phyloP scores from a whole-genome alignment of 1,139 yeast genomes.

The Yamadazyma atlantica region DNA sequence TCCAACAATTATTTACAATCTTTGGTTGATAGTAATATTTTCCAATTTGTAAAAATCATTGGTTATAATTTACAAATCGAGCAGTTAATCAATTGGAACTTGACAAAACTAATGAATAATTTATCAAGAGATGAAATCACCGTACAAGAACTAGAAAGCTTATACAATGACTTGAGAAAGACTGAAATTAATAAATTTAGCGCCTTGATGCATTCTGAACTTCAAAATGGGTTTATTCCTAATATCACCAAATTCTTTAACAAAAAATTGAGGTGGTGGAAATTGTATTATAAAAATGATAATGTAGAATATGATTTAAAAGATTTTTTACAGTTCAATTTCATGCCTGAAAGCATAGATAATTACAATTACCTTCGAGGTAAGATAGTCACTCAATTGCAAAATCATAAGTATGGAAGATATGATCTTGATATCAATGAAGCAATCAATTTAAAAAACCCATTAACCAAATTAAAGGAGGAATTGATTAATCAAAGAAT shows the following conservation, averaged over 20 bases:
- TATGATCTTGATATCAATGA: slow-evolving; percentile 12
- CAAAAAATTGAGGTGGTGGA: slow-evolving; percentile 43
- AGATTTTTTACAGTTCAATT: slow-evolving; percentile 34
- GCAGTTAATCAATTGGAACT: slow-evolving; percentile 23
- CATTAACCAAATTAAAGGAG: slow-evolving; percentile 31
- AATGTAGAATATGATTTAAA: slow-evolving; percentile 47
- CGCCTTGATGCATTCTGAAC: slow-evolving; percentile 35
- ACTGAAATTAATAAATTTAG: slow-evolving; percentile 31
- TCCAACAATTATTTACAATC: slow-evolving; percentile 30
- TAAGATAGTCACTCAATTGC: slow-evolving; percentile 29
- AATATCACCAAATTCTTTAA: slow-evolving; percentile 29
- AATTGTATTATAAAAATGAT: slow-evolving; percentile 42
- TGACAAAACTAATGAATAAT: slow-evolving; percentile 21
- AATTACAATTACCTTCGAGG: slow-evolving; percentile 40
- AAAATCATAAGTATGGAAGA: slow-evolving; percentile 23
- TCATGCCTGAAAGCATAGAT: slow-evolving; percentile 43
- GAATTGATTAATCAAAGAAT: slow-evolving; percentile 28
- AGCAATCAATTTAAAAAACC: slow-evolving; percentile 22
- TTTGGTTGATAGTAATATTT: slow-evolving; percentile 35
- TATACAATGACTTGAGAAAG: slow-evolving; percentile 17
- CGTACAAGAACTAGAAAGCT: slow-evolving; percentile 11
- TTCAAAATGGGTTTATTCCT: slow-evolving; percentile 38
- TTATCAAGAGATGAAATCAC: slow-evolving; percentile 12
- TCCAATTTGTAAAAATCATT: slow-evolving; percentile 33
- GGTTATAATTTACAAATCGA: slow-evolving; percentile 26